Evolutionary conservation across 768 basidiomycete species (phyloP).

Genomic region (Calocybe indica): DNA sequence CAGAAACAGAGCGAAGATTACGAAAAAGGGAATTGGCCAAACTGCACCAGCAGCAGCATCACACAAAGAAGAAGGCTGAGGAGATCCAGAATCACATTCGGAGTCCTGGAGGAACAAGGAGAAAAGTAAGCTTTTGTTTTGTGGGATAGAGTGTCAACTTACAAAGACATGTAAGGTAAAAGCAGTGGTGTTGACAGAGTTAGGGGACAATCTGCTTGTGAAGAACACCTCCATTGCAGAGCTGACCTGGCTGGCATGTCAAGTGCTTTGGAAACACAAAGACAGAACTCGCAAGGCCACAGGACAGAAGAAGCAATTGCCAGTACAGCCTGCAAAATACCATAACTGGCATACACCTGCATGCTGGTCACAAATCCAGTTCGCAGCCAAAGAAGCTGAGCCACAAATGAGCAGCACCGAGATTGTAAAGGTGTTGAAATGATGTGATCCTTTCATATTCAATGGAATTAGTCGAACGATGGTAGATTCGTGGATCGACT

Average conservation of each 20-base stretch:
- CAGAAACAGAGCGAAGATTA: too few species aligned
- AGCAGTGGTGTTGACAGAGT: too few species aligned
- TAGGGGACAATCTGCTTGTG: too few species aligned
- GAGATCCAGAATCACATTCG: slow-evolving; percentile 5
- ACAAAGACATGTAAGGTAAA: too few species aligned
- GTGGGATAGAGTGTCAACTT: too few species aligned
- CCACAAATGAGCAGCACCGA: slow-evolving; percentile 8
- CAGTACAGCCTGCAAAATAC: background rate
- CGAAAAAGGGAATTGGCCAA: too few species aligned
- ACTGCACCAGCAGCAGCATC: too few species aligned
- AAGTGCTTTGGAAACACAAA: slow-evolving; percentile 1
- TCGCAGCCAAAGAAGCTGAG: slow-evolving; percentile 4
- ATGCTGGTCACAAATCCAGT: slow-evolving; percentile 5
- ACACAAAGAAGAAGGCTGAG: slow-evolving; percentile 5
- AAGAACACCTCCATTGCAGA: slow-evolving; percentile 7
- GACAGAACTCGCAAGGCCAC: slow-evolving; percentile 2
- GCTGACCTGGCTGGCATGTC: slow-evolving; percentile 6
- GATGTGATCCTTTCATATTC: slow-evolving; percentile 9
- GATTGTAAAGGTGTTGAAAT: slow-evolving; percentile 13
- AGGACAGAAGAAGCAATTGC: slow-evolving; percentile 3
- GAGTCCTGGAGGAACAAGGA: slow-evolving; percentile 7
- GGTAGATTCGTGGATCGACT: slow-evolving; percentile 20
- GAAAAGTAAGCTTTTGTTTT: slow-evolving; percentile 9
- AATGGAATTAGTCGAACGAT: slow-evolving; percentile 10
- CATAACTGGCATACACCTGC: slow-evolving; percentile 9